Percentiles rank a stretch among this genome's conserved stretches.
These are phyloP conservation scores for Chenopodium formosanum DNA, from an alignment of 148 eudicot species.

Conservation along the genomic window DNA sequence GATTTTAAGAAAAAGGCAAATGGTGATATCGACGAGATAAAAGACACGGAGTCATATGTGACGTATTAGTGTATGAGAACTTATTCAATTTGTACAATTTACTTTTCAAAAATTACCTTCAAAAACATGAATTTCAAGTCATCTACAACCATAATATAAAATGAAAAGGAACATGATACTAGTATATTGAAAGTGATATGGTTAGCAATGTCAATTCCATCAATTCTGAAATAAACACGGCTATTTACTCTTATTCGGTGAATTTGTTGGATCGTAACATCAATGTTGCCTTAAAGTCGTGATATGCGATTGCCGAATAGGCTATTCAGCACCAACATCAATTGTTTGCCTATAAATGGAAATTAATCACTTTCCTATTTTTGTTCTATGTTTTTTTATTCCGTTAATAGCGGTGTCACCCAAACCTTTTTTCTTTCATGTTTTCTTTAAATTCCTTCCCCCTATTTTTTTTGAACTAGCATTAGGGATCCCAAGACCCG, in stretches of 20 bases:
- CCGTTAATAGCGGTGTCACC: not conserved
- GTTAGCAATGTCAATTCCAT: not conserved
- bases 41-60: no score
- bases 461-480: no score
- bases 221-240: conserved; percentile 5
- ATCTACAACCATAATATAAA: no score
- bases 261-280: not conserved
- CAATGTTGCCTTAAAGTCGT: not conserved
- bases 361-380: not conserved
- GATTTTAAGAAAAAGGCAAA: no score
- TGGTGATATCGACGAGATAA: no score
- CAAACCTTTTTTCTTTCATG: not conserved
- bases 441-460: not conserved
- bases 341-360: conserved; percentile 28
- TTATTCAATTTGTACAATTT: no score
- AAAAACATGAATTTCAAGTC: no score
- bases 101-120: no score
- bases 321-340: conserved; percentile 20
- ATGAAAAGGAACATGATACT: not conserved
- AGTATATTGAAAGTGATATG: not conserved
- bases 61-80: no score
- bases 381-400: not conserved
- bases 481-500: no score
- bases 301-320: conserved; percentile 8
- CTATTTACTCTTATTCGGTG: conserved; percentile 7